These are phyloP conservation scores for Didymella pinodella DNA, from an alignment of 2,329 filamentous ascomycete species.

Conservation along the genomic window DNA sequence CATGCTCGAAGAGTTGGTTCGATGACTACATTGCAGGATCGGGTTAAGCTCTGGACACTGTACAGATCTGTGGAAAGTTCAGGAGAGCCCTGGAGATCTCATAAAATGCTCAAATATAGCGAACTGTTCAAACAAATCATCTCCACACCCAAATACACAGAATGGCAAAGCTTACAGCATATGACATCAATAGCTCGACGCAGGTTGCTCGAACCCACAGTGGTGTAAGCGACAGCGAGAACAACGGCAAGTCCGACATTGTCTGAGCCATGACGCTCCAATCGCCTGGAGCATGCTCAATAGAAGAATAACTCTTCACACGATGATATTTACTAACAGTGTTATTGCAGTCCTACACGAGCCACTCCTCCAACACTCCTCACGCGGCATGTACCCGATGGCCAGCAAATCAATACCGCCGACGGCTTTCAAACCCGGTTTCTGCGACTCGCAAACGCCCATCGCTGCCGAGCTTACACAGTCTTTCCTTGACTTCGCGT, in stretches of 20 bases:
- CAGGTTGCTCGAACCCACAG: slow-evolving; percentile 18
- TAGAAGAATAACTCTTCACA: background rate
- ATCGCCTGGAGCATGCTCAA: background rate
- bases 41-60: slow-evolving; percentile 5
- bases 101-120: background rate
- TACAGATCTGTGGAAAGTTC: background rate
- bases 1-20: slow-evolving; percentile 5
- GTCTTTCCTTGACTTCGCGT: slow-evolving; percentile 24
- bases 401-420: slow-evolving; percentile 22
- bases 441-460: slow-evolving; percentile 22
- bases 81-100: background rate
- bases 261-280: no score
- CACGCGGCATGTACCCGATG: slow-evolving; percentile 25
- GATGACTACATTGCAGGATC: slow-evolving; percentile 17
- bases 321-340: background rate
- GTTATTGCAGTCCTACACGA: slow-evolving; percentile 15
- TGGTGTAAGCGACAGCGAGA: slow-evolving; percentile 15
- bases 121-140: background rate
- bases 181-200: slow-evolving; percentile 14
- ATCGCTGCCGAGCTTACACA: slow-evolving; percentile 24
- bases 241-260: slow-evolving; percentile 11
- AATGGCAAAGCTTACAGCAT: slow-evolving; percentile 18
- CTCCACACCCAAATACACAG: background rate
- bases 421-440: slow-evolving; percentile 22
- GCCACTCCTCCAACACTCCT: slow-evolving; percentile 25